Evolutionary conservation across 2,329 filamentous ascomycete genomes (phyloP), one percentile per base, ranked within the genome.

Genomic region (Aspergillus glaucus): DNA sequence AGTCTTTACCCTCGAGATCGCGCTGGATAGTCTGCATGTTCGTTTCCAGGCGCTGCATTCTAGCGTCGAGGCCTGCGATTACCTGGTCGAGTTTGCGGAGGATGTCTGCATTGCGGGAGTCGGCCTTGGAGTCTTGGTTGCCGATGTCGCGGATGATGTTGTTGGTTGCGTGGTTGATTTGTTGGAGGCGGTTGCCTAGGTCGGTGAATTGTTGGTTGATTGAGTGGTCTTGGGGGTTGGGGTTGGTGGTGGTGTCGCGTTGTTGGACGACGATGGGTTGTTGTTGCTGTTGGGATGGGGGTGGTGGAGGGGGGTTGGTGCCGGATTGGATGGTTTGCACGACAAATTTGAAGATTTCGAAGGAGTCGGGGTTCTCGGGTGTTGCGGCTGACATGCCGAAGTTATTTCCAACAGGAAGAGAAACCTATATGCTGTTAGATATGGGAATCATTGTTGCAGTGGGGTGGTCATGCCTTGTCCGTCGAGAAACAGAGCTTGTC

Each of bases 301-400:
- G n/a, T 9, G 15, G 10, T 22, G 37, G 17, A 10, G 15, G 36
- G 15, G 55, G 42, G 15, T 26, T 36, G 44, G 58, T 45, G 15
- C 57, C 50, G 15, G 57, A 52, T 21, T 55, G 51, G 58, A 47
- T 50, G 41, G 79, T 84, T 62, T 84, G 81, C 45, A 93, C 81
- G 32, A 87, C 78, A 64, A 97, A 80, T 66, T 92, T 94, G 76
- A 91, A 93, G 56, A 95, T 70, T 70, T 98, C 93, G 62, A 96
- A 95, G 4, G 89, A 95, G 71, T 98, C 93, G 0, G 93, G 90
- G 60, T 84, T 91, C 57, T 97, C 92, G 26, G 88, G 87, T 3
- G 88, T 92, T 14, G 88, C 87, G 39, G 92, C 93, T 10, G 87
- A 89, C 58, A 98, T 74, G 60, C 93, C 93, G 57, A 95, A 88